Conservation (phyloP, 2,329 filamentous ascomycete genomes). For the Akanthomyces dipterigenus region DNA sequence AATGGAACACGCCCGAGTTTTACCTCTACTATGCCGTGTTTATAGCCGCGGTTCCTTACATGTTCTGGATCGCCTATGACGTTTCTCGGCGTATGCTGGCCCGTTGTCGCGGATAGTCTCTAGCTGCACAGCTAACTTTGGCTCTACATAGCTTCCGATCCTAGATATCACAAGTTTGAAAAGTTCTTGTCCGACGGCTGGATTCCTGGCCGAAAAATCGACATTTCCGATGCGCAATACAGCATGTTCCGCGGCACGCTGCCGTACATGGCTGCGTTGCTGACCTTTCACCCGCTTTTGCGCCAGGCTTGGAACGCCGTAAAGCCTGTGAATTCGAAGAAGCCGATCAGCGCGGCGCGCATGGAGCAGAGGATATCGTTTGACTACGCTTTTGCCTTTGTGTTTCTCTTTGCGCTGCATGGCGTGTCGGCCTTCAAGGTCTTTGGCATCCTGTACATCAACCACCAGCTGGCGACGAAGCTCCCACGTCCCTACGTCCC, state of each 20-base stretch:
- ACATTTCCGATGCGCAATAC: slow-evolving; percentile 88
- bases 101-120: neutral
- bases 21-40: slow-evolving; percentile 71
- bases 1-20: slow-evolving; percentile 86
- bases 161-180: slow-evolving; percentile 70
- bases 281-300: slow-evolving; percentile 72
- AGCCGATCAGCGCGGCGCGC: slow-evolving; percentile 46
- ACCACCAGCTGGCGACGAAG: slow-evolving; percentile 70
- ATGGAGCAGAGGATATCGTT: slow-evolving; percentile 69
- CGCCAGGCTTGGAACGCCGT: slow-evolving; percentile 63
- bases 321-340: slow-evolving; percentile 26
- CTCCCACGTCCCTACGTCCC: slow-evolving; percentile 68
- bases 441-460: slow-evolving; percentile 68
- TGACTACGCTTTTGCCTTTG: slow-evolving; percentile 71
- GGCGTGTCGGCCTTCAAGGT: slow-evolving; percentile 83
- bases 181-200: slow-evolving; percentile 71
- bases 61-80: slow-evolving; percentile 85
- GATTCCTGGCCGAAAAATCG: slow-evolving; percentile 88
- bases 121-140: neutral
- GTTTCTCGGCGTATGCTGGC: slow-evolving; percentile 67
- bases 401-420: slow-evolving; percentile 75
- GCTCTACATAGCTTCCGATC: slow-evolving; percentile 59
- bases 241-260: slow-evolving; percentile 77
- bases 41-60: slow-evolving; percentile 61
- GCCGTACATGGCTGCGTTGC: slow-evolving; percentile 67